Evolutionary conservation across 441 rosid genomes (phyloP), one percentile per base, ranked within the genome.

Genomic region (Raphanus hybrid): DNA sequence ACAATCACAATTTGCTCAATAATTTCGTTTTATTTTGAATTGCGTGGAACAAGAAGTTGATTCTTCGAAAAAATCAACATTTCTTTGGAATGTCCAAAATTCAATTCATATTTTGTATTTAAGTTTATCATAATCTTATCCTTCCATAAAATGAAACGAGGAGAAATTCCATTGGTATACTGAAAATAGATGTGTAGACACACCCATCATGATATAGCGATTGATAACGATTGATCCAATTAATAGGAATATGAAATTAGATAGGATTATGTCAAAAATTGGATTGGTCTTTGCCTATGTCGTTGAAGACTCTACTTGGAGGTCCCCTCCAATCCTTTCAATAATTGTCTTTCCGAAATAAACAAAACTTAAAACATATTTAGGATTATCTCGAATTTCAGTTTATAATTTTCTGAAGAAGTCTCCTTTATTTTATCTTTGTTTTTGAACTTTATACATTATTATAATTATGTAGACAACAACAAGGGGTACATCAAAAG

Each of bases 401-500:
- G 2, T 34, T 63, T 39, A 57, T 43, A 18, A 45, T 9, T 27
- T 27, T 43, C 5, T 18, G 54, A 64, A 39, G 37, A 64, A 45
- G 41, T 64, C 54, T 64, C 59, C 5, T 14, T 6, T 12, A 27
- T 6, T 29, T 0, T 45, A 23, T 26, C 20, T 64, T 55, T 45
- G 2, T 6, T 48, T 54, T 65, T n/a, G 0, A 72, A 48, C 18
- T 4, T 55, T 70, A 58, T 14, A 67, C 37, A 45, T 20, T 58
- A 34, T 58, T 58, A 34, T 58, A 34, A 11, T 35, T 10, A 32
- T 32, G 61, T 70, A 45, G 52, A 77, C 27, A 55, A 69, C 18
- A 8, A 76, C 32, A 61, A 69, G 7, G 55, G 77, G 64, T 50
- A 66, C 82, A 79, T 64, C 59, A 69, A 32, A 67, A 70, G 76